Evolutionary conservation across 2,329 filamentous ascomycete species (phyloP), one percentile per base, ranked within the genome.

Genomic region (Orbilia javanica): DNA sequence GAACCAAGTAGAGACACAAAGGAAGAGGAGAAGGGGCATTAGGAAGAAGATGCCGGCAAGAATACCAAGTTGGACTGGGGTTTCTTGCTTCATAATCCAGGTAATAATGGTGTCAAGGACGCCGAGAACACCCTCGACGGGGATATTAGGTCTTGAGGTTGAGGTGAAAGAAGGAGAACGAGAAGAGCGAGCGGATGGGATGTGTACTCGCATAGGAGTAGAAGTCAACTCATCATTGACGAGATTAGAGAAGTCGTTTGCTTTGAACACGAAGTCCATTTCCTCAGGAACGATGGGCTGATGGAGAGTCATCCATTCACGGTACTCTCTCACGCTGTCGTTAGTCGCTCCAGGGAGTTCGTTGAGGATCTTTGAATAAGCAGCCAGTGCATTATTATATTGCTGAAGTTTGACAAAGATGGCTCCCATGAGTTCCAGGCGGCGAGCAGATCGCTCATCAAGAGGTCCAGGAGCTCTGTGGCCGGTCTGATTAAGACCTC

Each of bases 361-460:
- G 22, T 67, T 77, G 25, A 77, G 73, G 18, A 77, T 77, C 66
- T 77, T 77, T 6, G 73, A 71, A 60, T 77, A 77, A 20, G 60
- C 73, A 10, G 73, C 73, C 50, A 77, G 55, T 7, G 73, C 73
- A 42, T 65, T 71, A n/a, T 77, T 81, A 36, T 81, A 81, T 25
- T 81, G 78, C 46, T 79, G 74, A 27, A 81, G 52, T 63, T 81
- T 81, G 25, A 80, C 79, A n/a, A 80, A 79, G 44, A 81, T 79
- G 20, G 80, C 79, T 3, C 76, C 79, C 78, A 81, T 81, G 7
- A 81, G 78, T 46, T 81, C 80, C 6, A 81, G 31, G 42, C 75
- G 75, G 15, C 68, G 66, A 34, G 77, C 71, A 29, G 77, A 67
- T 52, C 73, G 42, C 27, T 77, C 73, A 52, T 71, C 73, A 34